Evolutionary conservation across 768 basidiomycete species (phyloP).

Genomic region (Glaciozyma martinii): DNA sequence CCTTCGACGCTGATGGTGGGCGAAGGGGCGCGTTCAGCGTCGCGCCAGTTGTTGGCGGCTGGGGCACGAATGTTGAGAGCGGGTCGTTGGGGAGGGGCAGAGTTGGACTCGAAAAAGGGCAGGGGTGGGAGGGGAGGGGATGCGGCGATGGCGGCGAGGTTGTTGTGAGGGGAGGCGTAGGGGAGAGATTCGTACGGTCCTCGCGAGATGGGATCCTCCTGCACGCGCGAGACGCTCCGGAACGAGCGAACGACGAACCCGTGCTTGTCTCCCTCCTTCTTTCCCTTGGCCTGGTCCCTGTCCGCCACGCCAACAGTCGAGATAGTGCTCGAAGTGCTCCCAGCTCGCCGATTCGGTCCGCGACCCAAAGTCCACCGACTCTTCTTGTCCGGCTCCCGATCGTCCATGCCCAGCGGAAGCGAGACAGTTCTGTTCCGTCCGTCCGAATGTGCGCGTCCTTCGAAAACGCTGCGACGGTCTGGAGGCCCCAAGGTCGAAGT

Average conservation of each 20-base stretch:
- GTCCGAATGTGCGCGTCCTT: not conserved
- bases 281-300: not conserved
- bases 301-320: not conserved
- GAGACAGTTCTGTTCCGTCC: not conserved
- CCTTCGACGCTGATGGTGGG: not conserved
- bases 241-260: constrained; percentile 29
- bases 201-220: constrained; percentile 19
- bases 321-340: constrained; percentile 10
- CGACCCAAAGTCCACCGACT: constrained; percentile 16
- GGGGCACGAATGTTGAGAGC: constrained; percentile 10
- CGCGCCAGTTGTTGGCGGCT: not conserved
- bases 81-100: constrained; percentile 13
- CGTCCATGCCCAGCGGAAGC: not conserved
- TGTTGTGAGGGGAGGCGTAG: not conserved
- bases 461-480: constrained; percentile 9
- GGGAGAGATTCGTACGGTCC: not conserved
- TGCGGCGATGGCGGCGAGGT: not conserved
- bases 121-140: not conserved
- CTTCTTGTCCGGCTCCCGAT: constrained; percentile 8
- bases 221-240: constrained; percentile 25
- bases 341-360: constrained; percentile 9
- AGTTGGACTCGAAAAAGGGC: constrained; percentile 10
- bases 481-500: not conserved
- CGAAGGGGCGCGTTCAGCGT: not conserved
- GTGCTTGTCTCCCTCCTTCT: not conserved